Base-by-base conservation (phyloP, 148 eudicot species). In the Rhododendron simsii region DNA sequence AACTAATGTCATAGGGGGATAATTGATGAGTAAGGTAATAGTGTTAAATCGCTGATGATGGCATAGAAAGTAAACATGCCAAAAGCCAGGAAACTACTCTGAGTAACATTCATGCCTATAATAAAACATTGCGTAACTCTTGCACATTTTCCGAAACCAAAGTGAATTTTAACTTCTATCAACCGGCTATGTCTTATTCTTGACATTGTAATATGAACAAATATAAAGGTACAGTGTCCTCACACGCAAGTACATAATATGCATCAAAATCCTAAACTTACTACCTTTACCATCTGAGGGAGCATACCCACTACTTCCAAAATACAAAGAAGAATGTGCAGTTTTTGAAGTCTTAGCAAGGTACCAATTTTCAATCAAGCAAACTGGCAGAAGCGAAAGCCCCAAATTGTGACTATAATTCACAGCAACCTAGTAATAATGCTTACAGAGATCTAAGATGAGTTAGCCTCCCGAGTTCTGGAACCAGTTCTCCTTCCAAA, bases 391-490 rank as follows among this genome's bases (percentile, higher is more conserved):
- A 20, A 11, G 45, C 30, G 15, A 10, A 30, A 71, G 6, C 75
- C 51, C 16, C 51, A 21, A 50, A 33, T 37, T 74, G 81, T 37
- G 50, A 39, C 63, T 48, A 47, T 6, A 71, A 57, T 13, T 55
- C 28, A 23, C 2, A 50, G 44, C 2, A 73, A 9, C 63, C 61
- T 44, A 41, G 45, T 35, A 67, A 75, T 45, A 65, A 80, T 55
- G 76, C 98, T 93, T 89, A 96, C 98, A 94, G 91, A 86, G 88
- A 84, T 95, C 89, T 91, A 87, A 96, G 88, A 86, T 90, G 87
- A 71, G 86, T 87, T 53, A 94, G 96, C 86, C 90, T 90, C 67
- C 96, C 96, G 59, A 96, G 93, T 85, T 93, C 94, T 37, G 93
- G 92, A 41, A 90, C 91, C 86, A 96, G 82, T 50, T 84, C 88